Evolutionary conservation across 2,329 filamentous ascomycete species (phyloP).

Genomic region (Trichoderma sp.): DNA sequence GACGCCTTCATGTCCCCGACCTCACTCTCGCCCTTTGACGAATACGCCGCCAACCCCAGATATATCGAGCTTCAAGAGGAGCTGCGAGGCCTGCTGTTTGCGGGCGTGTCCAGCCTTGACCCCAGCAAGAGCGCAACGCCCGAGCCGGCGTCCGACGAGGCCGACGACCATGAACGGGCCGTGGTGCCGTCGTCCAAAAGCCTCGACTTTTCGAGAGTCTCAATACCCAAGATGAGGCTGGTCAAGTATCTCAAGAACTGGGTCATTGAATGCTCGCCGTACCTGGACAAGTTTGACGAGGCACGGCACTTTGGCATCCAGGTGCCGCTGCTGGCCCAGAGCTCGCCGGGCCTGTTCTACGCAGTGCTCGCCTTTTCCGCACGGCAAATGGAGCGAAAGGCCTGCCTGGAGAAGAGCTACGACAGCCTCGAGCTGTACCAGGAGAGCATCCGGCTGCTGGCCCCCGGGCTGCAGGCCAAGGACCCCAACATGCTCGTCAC

Average conservation of each 20-base stretch:
- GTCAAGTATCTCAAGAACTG: constrained; percentile 49
- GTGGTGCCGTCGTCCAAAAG: constrained; percentile 24
- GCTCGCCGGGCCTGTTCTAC: constrained; percentile 48
- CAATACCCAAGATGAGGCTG: constrained; percentile 33
- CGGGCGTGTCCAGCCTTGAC: constrained; percentile 33
- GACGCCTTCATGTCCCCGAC: constrained; percentile 26
- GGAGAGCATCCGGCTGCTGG: constrained; percentile 49
- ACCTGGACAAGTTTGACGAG: constrained; percentile 58
- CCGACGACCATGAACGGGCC: not conserved
- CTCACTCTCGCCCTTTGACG: constrained; percentile 35
- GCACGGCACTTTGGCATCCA: constrained; percentile 54
- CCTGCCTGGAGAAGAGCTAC: constrained; percentile 49
- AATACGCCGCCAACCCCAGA: constrained; percentile 41
- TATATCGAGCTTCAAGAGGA: constrained; percentile 50
- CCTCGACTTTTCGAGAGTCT: constrained; percentile 34
- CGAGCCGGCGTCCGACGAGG: constrained; percentile 25
- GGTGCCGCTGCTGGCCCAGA: constrained; percentile 51
- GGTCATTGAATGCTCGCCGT: constrained; percentile 52
- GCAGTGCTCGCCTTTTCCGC: constrained; percentile 57
- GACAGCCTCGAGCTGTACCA: constrained; percentile 57
- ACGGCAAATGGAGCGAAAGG: constrained; percentile 53
- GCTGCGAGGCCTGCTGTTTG: constrained; percentile 46
- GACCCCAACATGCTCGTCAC: constrained; percentile 50
- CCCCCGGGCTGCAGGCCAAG: constrained; percentile 45
- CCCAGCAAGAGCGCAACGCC: constrained; percentile 36